Percentiles rank a stretch among this genome's conserved stretches.
phyloP scores from a whole-genome alignment of 495 filamentous ascomycete genomes.

The Xylaria flabelliformis region DNA sequence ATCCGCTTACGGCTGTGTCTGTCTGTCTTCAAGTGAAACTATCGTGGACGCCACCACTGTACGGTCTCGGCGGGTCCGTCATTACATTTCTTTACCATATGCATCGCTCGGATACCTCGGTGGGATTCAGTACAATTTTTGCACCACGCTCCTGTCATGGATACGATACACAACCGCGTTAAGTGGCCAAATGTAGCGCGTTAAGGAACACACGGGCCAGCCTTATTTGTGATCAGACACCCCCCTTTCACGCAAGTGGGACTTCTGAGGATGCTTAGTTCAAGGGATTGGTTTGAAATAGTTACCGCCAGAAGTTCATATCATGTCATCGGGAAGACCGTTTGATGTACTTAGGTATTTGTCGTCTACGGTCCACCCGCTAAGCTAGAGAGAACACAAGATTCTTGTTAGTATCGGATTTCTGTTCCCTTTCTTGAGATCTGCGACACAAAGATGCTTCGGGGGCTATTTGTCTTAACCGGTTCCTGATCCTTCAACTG shows the following conservation, averaged over 20 bases:
- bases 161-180: slow-evolving; percentile 11
- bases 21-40: neutral
- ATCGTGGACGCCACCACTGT: neutral
- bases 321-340: slow-evolving; percentile 22
- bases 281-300: slow-evolving; percentile 3
- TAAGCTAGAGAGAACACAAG: neutral
- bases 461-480: slow-evolving; percentile 11
- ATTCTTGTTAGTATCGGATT: slow-evolving; percentile 12
- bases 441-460: neutral
- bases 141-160: neutral
- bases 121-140: slow-evolving; percentile 5
- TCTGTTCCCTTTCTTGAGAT: slow-evolving; percentile 1
- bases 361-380: slow-evolving; percentile 10
- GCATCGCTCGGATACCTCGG: slow-evolving; percentile 19
- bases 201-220: slow-evolving; percentile 22
- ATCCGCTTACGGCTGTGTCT: slow-evolving; percentile 4
- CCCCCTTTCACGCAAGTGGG: slow-evolving; percentile 1
- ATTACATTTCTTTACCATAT: neutral
- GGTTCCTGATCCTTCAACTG: slow-evolving; percentile 16
- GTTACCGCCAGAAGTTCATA: neutral
- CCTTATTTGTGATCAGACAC: neutral
- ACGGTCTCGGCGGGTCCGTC: slow-evolving; percentile 20
- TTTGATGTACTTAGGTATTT: slow-evolving; percentile 19
- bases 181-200: slow-evolving; percentile 12
- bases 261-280: neutral